A percentile compares a stretch with the other conserved stretches of the same genome.
phyloP scores from a whole-genome alignment of 805 yeast species.

The Wickerhamiella hasegawae region DNA sequence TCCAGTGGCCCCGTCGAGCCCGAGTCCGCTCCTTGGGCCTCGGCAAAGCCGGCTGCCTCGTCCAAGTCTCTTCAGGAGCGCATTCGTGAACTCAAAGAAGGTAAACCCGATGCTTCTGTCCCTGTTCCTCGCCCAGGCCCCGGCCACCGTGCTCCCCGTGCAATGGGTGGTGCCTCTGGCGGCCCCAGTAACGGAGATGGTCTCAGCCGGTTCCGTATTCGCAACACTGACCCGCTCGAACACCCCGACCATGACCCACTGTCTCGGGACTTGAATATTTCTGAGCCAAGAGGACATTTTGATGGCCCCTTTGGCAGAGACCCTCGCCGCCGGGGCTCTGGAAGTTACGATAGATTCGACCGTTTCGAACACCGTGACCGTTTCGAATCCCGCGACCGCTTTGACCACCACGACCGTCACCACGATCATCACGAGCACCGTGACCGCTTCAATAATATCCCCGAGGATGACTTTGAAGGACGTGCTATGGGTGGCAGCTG shows the following conservation, averaged over 20 bases:
- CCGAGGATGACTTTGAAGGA: no score
- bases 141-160: background rate
- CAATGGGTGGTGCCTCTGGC: conserved; percentile 2
- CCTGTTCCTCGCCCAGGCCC: background rate
- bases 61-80: conserved; percentile 3
- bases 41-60: conserved; percentile 1
- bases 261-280: conserved; percentile 2
- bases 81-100: conserved; percentile 2
- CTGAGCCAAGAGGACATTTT: no score
- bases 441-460: no score
- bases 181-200: conserved; percentile 5
- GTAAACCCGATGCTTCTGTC: background rate
- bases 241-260: background rate
- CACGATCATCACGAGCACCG: no score
- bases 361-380: no score
- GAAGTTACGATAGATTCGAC: no score
- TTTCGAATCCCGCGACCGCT: no score
- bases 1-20: background rate
- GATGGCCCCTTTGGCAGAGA: background rate
- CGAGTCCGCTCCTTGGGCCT: background rate
- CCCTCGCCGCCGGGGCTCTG: no score
- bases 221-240: background rate
- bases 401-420: no score
- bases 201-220: conserved; percentile 12
- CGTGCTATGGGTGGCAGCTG: no score